phyloP scores from a whole-genome alignment of 345 rosid species.

The Eucalyptus virginea region DNA sequence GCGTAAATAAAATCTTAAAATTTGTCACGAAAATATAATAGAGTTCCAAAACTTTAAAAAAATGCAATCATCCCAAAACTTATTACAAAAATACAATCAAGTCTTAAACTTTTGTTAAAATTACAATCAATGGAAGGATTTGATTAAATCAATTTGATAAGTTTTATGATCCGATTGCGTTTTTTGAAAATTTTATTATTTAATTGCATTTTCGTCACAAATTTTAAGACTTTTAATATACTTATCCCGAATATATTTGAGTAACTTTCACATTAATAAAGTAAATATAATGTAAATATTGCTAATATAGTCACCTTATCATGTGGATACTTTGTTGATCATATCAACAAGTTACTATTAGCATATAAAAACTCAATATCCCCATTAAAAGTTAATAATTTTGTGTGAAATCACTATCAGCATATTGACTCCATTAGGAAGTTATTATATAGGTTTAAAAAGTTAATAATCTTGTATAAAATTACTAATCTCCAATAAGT shows the following conservation, averaged over 20 bases:
- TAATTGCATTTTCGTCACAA: fast-evolving
- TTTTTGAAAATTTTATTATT: too few species aligned
- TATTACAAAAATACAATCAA: fast-evolving
- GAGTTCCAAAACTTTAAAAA: fast-evolving
- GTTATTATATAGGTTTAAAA: background rate
- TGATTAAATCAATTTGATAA: too few species aligned
- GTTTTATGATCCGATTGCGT: fast-evolving
- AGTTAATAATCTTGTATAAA: background rate
- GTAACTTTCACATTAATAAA: background rate
- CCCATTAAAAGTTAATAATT: background rate
- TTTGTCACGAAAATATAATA: fast-evolving
- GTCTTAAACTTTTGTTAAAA: fast-evolving
- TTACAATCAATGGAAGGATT: fast-evolving
- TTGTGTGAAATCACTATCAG: background rate
- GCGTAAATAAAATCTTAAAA: fast-evolving
- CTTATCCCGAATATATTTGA: background rate
- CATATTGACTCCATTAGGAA: background rate
- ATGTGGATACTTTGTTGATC: background rate
- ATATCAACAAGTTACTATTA: background rate
- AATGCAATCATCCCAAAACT: fast-evolving
- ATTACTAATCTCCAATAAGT: background rate
- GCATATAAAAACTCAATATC: background rate
- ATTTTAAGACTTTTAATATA: fast-evolving
- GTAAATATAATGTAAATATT: background rate
- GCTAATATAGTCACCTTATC: background rate